Evolutionary conservation across 2,329 filamentous ascomycete species (phyloP).

Genomic region (Fusarium sp.): DNA sequence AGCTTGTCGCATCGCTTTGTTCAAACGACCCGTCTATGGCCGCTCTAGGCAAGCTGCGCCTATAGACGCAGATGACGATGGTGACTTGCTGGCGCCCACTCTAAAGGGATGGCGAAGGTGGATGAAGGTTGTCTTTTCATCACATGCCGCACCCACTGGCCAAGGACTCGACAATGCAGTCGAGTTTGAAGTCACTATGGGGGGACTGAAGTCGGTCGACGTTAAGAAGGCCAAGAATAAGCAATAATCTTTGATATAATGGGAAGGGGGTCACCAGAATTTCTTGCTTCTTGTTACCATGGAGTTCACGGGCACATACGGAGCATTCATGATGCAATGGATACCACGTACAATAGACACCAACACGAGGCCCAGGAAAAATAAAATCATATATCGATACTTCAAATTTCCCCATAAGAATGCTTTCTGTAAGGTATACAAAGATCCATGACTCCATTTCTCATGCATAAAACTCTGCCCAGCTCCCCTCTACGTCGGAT

Average conservation of each 20-base stretch:
- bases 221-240: conserved; percentile 11
- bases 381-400: conserved; percentile 22
- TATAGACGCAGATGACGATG: conserved; percentile 52
- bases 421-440: conserved; percentile 35
- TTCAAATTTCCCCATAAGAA: conserved; percentile 18
- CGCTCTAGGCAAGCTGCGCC: conserved; percentile 51
- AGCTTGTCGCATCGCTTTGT: conserved; percentile 82
- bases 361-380: not conserved
- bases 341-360: conserved; percentile 5
- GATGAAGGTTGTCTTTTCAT: conserved; percentile 91
- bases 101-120: conserved; percentile 76
- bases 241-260: not conserved
- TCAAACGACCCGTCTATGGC: conserved; percentile 74
- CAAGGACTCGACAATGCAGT: conserved; percentile 63
- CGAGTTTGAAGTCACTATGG: conserved; percentile 81
- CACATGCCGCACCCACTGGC: conserved; percentile 72
- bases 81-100: conserved; percentile 57
- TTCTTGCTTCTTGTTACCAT: not conserved
- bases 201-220: conserved; percentile 63
- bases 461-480: conserved; percentile 23
- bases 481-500: conserved; percentile 55
- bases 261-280: not conserved
- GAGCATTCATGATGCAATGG: not conserved
- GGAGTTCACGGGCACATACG: not conserved
- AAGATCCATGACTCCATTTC: conserved; percentile 32